Evolutionary conservation across 257 asterid species (phyloP).

Genomic region (Lycium ferocissimum): DNA sequence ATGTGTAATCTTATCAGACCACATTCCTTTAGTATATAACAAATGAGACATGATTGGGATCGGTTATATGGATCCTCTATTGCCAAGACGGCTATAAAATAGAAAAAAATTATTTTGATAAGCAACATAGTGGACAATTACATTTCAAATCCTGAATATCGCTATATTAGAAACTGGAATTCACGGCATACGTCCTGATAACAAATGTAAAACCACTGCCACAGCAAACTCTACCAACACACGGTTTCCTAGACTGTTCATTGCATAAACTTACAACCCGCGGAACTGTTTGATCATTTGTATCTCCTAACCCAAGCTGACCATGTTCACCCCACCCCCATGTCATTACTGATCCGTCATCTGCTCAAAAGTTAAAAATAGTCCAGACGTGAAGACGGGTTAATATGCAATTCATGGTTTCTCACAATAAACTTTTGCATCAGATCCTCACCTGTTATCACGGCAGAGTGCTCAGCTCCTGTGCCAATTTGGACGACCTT

Average conservation of each 20-base stretch:
- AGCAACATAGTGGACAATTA: not conserved
- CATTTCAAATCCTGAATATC: not conserved
- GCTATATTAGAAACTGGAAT: constrained; percentile 29
- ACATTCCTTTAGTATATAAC: not conserved
- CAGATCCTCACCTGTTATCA: constrained; percentile 64
- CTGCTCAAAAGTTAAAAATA: constrained; percentile 41
- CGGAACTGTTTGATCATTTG: constrained; percentile 60
- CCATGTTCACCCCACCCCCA: constrained; percentile 99
- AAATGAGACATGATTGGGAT: not conserved
- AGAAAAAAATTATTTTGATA: not conserved
- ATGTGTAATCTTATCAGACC: not conserved
- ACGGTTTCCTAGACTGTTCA: constrained; percentile 29
- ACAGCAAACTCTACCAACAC: constrained; percentile 60
- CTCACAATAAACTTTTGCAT: not conserved
- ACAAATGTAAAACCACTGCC: constrained; percentile 90
- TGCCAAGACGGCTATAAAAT: not conserved
- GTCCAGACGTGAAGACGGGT: not conserved
- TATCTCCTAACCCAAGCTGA: constrained; percentile 85
- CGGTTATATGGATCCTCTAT: not conserved
- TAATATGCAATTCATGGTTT: not conserved
- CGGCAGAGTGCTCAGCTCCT: constrained; percentile 92
- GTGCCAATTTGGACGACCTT: constrained; percentile 72
- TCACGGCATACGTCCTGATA: constrained; percentile 41
- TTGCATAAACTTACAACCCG: constrained; percentile 50
- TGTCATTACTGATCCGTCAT: constrained; percentile 68